Conservation (phyloP, 345 rosid species). For the Carallia pectinifolia region DNA sequence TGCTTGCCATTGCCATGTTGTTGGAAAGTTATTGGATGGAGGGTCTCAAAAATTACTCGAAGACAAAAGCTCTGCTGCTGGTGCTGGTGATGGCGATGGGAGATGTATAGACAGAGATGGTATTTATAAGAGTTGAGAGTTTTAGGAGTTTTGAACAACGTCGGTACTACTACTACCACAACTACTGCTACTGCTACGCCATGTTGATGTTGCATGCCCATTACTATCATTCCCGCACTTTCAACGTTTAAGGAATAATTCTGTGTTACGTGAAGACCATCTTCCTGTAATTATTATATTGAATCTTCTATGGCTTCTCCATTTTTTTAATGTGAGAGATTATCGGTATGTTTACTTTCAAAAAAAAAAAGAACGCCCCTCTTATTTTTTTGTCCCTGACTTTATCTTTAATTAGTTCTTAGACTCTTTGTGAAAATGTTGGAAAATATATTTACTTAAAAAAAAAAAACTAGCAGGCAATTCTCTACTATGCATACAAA, state of each 20-base stretch:
- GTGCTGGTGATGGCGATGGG: background rate
- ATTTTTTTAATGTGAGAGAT: too few species aligned
- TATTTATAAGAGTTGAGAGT: constrained; percentile 15
- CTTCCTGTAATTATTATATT: background rate
- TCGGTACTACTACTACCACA: constrained; percentile 26
- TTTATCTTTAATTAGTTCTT: too few species aligned
- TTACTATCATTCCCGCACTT: background rate
- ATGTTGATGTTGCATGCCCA: constrained; percentile 6
- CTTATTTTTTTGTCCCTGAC: too few species aligned
- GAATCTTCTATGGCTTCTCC: too few species aligned
- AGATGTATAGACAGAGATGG: background rate
- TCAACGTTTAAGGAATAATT: background rate
- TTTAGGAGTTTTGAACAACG: constrained; percentile 24
- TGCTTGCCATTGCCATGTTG: constrained; percentile 31
- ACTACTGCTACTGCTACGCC: too few species aligned
- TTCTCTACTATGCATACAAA: too few species aligned
- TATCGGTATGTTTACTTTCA: too few species aligned
- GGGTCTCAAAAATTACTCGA: background rate
- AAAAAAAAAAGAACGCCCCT: too few species aligned
- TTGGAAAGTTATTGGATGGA: constrained; percentile 2
- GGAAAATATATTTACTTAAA: too few species aligned
- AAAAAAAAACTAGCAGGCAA: too few species aligned
- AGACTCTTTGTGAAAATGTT: too few species aligned
- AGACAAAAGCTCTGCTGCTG: background rate
- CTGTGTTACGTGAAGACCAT: constrained; percentile 34